phyloP scores from a whole-genome alignment of 148 eudicot species.

The Euryodendron excelsum region DNA sequence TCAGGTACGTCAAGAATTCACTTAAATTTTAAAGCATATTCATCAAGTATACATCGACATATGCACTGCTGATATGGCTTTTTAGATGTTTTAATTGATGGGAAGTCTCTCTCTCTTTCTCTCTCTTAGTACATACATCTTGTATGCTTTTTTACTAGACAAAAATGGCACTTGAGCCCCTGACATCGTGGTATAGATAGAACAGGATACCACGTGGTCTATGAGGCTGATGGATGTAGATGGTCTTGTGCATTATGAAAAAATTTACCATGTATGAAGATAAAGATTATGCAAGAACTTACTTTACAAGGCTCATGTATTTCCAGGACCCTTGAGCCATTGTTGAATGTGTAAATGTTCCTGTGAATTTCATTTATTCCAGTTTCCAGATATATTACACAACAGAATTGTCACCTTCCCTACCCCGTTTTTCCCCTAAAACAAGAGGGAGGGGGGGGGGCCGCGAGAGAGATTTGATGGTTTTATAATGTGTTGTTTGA shows the following conservation, averaged over 20 bases:
- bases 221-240: too few relatives aligned
- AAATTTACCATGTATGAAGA: background rate
- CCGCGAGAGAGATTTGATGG: too few relatives aligned
- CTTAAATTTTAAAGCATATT: background rate
- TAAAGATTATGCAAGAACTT: background rate
- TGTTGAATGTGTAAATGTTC: too few relatives aligned
- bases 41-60: background rate
- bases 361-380: too few relatives aligned
- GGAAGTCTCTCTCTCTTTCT: too few relatives aligned
- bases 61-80: too few relatives aligned
- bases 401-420: background rate
- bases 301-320: background rate
- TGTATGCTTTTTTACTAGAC: background rate
- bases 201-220: background rate
- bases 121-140: too few relatives aligned
- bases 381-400: background rate
- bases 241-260: background rate
- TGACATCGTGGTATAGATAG: background rate
- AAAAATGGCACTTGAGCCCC: background rate
- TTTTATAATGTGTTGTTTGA: too few relatives aligned
- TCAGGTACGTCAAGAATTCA: conserved; percentile 24
- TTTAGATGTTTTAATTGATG: too few relatives aligned
- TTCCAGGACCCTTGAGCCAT: too few relatives aligned
- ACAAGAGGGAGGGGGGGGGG: background rate
- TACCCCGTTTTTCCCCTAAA: background rate